These are phyloP conservation scores for Solanum microdontum DNA, from an alignment of 257 asterid species.

Conservation along the genomic window DNA sequence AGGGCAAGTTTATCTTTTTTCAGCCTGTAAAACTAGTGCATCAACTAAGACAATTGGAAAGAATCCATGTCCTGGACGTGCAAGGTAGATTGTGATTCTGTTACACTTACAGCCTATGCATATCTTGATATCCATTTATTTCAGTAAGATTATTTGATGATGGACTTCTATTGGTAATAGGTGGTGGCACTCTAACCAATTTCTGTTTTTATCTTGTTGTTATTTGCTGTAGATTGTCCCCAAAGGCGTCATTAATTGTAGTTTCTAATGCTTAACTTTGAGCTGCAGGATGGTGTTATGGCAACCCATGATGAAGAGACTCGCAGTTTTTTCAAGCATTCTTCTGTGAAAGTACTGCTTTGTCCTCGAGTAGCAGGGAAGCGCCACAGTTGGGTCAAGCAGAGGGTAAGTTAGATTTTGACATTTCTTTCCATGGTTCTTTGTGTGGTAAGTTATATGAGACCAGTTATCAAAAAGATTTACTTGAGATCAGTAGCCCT, in stretches of 20 bases:
- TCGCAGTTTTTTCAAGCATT: slow-evolving; percentile 79
- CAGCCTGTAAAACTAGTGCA: background rate
- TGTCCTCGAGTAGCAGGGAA: slow-evolving; percentile 96
- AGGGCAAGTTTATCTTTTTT: background rate
- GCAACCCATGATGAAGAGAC: slow-evolving; percentile 98
- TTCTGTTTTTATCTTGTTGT: background rate
- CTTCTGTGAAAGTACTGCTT: slow-evolving; percentile 95
- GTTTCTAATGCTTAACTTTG: background rate
- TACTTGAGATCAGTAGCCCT: background rate
- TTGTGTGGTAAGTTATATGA: background rate
- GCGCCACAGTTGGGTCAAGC: slow-evolving; percentile 90
- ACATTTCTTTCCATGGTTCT: background rate
- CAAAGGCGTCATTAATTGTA: background rate
- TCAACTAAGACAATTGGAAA: background rate
- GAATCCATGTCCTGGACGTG: background rate
- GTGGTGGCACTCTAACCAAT: background rate
- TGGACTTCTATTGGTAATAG: background rate
- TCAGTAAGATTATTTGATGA: background rate
- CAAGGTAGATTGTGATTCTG: background rate
- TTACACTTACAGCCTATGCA: background rate
- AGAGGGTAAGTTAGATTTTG: slow-evolving; percentile 47
- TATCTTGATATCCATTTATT: background rate
- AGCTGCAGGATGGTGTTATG: slow-evolving; percentile 92
- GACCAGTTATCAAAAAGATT: background rate
- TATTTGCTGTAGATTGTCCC: slow-evolving; percentile 1